These are phyloP conservation scores for Saprolegnia diclina DNA, from an alignment of 352 stramenopile genomes.

Conservation along the genomic window DNA sequence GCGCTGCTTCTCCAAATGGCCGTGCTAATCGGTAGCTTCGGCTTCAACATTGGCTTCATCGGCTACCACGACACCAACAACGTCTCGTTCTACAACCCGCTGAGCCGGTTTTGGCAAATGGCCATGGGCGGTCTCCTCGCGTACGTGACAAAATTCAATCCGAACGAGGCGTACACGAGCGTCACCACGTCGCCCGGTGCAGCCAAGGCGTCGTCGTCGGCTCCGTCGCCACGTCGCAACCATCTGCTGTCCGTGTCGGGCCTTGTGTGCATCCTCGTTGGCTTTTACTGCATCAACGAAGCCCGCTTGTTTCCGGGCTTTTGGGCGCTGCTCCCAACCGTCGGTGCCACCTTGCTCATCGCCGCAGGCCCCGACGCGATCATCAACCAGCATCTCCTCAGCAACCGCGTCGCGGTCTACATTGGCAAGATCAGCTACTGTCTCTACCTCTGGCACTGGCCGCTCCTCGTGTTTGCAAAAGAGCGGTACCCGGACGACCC, in stretches of 20 bases:
- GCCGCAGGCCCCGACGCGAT: constrained; percentile 11
- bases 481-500: constrained; percentile 16
- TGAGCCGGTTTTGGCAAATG: constrained; percentile 27
- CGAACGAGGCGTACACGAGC: too few species aligned
- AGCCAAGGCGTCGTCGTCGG: not conserved
- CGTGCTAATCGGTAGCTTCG: constrained; percentile 3
- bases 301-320: constrained; percentile 18
- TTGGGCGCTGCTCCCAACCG: constrained; percentile 15
- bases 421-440: constrained; percentile 27
- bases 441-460: constrained; percentile 28
- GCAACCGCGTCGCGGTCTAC: not conserved
- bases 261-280: not conserved
- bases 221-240: not conserved
- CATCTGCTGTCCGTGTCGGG: too few species aligned
- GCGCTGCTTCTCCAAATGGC: constrained; percentile 1
- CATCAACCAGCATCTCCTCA: constrained; percentile 11
- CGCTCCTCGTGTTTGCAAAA: constrained; percentile 25
- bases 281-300: constrained; percentile 15
- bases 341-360: constrained; percentile 12
- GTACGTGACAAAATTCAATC: not conserved
- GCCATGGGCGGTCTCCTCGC: constrained; percentile 10
- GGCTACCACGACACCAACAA: constrained; percentile 15
- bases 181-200: too few species aligned
- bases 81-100: constrained; percentile 19
- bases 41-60: constrained; percentile 17